Evolutionary conservation across 1,139 yeast species (phyloP), one percentile per base, ranked within the genome.

Genomic region (Candida sanyaensis): DNA sequence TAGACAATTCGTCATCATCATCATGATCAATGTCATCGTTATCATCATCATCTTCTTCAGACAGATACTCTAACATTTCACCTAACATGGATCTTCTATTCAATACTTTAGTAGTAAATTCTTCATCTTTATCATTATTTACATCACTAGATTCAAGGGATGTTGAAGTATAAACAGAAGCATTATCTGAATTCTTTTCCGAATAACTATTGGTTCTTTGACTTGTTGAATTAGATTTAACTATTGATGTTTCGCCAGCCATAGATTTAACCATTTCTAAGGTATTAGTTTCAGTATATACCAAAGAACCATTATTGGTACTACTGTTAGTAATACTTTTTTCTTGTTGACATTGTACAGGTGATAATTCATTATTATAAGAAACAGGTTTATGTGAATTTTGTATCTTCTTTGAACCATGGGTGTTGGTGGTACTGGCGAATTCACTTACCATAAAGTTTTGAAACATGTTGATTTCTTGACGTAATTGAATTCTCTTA

Each of bases 51-150:
- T 57, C 61, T n/a, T n/a, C n/a, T 40, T 65, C 72, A 1, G 78
- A 73, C 30, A 65, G 69, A 50, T 74, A 74, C 47, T 74, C 80
- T 47, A 75, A 63, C 80, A 75, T 75, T 12, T 75, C 79, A 23
- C 78, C 77, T 50, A 75, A 60, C 60, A 75, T 67, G 4, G 78
- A 73, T 49, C 74, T 66, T 50, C 80, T 63, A 54, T 75, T 69
- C 45, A 60, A 57, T 44, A 50, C 46, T 11, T 46, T 46, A 28
- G 39, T 37, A 9, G 45, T 39, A 37, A 55, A 55, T 31, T 52
- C 56, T 29, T 44, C 48, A 32, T 55, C 55, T 28, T 31, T 24
- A 30, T 40, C 27, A 30, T 30, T 24, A 31, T 13, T 30, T 4
- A n/a, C 8, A 23, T 13, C 12, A 24, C 26, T 26, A 5, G 30